Evolutionary conservation across 23 red algal species (phyloP).

Genomic region (Rhodosorus marinus): DNA sequence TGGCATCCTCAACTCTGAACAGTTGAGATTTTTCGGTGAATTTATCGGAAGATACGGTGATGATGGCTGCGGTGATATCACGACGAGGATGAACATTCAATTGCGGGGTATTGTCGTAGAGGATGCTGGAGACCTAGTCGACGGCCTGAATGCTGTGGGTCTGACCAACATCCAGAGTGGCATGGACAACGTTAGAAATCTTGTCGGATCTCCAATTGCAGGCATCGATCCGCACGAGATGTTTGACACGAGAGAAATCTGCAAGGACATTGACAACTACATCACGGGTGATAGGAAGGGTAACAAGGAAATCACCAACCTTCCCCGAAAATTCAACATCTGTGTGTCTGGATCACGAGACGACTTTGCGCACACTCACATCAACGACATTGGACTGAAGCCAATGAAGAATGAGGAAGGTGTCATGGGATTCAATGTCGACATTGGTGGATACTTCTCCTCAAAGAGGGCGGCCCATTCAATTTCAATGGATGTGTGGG

Average conservation of each 20-base stretch:
- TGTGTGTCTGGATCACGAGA: constrained; percentile 34
- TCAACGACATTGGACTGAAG: constrained; percentile 76
- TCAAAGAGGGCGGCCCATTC: constrained; percentile 35
- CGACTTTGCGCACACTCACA: constrained; percentile 79
- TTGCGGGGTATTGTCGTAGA: constrained; percentile 47
- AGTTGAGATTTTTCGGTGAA: constrained; percentile 22
- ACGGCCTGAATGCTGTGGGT: constrained; percentile 29
- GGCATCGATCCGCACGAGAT: constrained; percentile 73
- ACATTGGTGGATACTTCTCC: constrained; percentile 68
- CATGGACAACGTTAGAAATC: constrained; percentile 87
- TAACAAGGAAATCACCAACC: constrained; percentile 42
- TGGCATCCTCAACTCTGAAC: constrained; percentile 28
- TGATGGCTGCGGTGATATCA: constrained; percentile 48
- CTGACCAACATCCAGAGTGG: constrained; percentile 55
- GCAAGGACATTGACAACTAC: constrained; percentile 45
- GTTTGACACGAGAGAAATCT: constrained; percentile 41
- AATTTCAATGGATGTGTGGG: constrained; percentile 44
- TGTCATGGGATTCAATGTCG: constrained; percentile 52
- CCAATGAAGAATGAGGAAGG: constrained; percentile 21
- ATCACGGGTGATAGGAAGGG: constrained; percentile 47
- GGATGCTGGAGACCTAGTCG: constrained; percentile 32
- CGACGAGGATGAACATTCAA: constrained; percentile 82
- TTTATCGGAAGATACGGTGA: constrained; percentile 23
- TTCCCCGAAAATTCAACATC: constrained; percentile 91
- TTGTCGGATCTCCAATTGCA: constrained; percentile 62